Percentiles rank a stretch among this genome's conserved stretches.
These are phyloP conservation scores for Chytriomyces sp. DNA, from an alignment of 192 early-diverging fungal genomes.

Conservation along the genomic window DNA sequence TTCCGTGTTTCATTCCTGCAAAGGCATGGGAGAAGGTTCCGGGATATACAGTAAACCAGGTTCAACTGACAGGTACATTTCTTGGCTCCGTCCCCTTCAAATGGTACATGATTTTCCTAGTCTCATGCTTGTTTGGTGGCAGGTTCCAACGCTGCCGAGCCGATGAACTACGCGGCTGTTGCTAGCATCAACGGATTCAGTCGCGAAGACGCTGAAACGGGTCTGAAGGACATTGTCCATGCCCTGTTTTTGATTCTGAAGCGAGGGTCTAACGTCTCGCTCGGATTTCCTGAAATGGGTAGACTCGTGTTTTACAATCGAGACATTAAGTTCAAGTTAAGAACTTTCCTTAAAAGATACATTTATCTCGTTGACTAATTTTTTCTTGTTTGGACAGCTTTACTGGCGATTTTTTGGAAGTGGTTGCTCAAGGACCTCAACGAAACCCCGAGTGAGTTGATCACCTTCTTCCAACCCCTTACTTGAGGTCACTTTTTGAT, in stretches of 20 bases:
- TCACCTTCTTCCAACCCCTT: no score
- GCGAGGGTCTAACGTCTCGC: slow-evolving; percentile 30
- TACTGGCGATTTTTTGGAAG: slow-evolving; percentile 6
- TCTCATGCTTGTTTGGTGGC: neutral
- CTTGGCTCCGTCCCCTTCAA: neutral
- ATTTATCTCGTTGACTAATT: neutral
- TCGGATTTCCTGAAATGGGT: slow-evolving; percentile 40
- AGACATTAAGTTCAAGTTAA: slow-evolving; percentile 41
- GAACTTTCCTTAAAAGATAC: neutral
- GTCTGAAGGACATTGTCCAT: slow-evolving; percentile 52
- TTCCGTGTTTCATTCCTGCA: slow-evolving; percentile 48
- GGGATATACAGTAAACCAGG: slow-evolving; percentile 30
- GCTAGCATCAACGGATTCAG: slow-evolving; percentile 33
- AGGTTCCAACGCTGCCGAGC: slow-evolving; percentile 40
- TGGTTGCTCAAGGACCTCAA: neutral
- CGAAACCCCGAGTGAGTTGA: slow-evolving; percentile 2
- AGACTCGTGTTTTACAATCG: slow-evolving; percentile 43
- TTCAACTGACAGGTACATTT: neutral
- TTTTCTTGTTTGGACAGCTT: slow-evolving; percentile 2
- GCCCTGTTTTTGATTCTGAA: slow-evolving; percentile 40
- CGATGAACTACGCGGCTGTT: slow-evolving; percentile 46
- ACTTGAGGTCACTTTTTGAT: no score
- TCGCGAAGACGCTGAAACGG: slow-evolving; percentile 50
- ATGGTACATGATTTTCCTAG: neutral
- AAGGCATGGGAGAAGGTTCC: slow-evolving; percentile 49